Evolutionary conservation across 495 filamentous ascomycete genomes (phyloP).

Genomic region (Trichoderma orchidacearum): DNA sequence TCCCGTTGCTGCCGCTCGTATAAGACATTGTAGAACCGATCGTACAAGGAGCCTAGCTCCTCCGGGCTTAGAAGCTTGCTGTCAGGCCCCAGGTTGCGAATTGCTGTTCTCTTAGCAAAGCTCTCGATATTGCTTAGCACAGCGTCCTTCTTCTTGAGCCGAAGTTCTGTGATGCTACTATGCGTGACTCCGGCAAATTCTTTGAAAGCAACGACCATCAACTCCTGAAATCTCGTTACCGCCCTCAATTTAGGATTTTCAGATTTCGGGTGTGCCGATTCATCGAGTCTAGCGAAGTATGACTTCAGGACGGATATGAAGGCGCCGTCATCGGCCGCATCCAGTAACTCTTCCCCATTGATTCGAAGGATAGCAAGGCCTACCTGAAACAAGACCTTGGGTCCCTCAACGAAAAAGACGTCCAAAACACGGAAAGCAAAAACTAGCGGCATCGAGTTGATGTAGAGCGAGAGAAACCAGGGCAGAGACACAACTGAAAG

Average conservation of each 20-base stretch:
- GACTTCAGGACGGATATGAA: slow-evolving; percentile 93
- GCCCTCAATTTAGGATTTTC: slow-evolving; percentile 86
- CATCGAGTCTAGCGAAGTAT: slow-evolving; percentile 86
- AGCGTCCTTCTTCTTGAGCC: slow-evolving; percentile 80
- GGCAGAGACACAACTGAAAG: slow-evolving; percentile 96
- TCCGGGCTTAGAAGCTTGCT: slow-evolving; percentile 77
- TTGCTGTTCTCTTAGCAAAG: slow-evolving; percentile 92
- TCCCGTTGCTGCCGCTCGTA: slow-evolving; percentile 83
- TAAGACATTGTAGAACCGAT: slow-evolving; percentile 78
- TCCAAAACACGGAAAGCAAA: slow-evolving; percentile 95
- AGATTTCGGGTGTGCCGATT: slow-evolving; percentile 88
- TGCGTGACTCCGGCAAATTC: slow-evolving; percentile 95
- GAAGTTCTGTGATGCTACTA: slow-evolving; percentile 74
- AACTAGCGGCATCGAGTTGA: slow-evolving; percentile 97
- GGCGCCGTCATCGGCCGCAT: slow-evolving; percentile 86
- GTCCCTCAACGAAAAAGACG: slow-evolving; percentile 95
- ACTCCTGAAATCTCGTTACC: slow-evolving; percentile 89
- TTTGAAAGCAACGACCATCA: slow-evolving; percentile 98
- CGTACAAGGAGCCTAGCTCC: slow-evolving; percentile 80
- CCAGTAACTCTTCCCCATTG: slow-evolving; percentile 93
- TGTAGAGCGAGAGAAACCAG: slow-evolving; percentile 96
- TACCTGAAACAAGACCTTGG: slow-evolving; percentile 94
- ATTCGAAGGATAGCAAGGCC: slow-evolving; percentile 92
- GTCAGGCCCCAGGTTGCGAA: slow-evolving; percentile 88
- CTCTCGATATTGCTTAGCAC: slow-evolving; percentile 91